These are phyloP conservation scores for Pelargonium fulgidum DNA, from an alignment of 441 rosid species.

Conservation along the genomic window DNA sequence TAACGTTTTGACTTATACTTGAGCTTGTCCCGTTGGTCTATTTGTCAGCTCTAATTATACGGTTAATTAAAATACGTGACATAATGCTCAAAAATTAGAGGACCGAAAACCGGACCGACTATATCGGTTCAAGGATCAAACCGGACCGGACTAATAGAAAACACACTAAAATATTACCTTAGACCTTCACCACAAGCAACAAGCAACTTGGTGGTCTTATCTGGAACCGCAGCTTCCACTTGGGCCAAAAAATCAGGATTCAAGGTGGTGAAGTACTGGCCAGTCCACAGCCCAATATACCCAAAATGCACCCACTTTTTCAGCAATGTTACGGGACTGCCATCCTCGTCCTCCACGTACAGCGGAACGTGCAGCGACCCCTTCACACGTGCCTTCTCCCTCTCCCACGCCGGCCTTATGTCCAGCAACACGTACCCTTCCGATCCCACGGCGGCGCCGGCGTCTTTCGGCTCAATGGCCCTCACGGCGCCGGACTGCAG, in stretches of 20 bases:
- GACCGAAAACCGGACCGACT: no score
- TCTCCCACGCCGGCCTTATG: conserved; percentile 78
- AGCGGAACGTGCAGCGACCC: conserved; percentile 77
- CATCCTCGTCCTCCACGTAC: conserved; percentile 62
- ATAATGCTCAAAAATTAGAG: no score
- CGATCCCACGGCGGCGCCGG: conserved; percentile 38
- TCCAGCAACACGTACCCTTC: conserved; percentile 62
- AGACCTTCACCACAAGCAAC: conserved; percentile 95
- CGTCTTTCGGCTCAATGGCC: conserved; percentile 57
- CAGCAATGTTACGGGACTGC: conserved; percentile 55
- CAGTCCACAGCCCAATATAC: conserved; percentile 87
- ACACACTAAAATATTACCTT: conserved; percentile 34
- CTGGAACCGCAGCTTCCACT: conserved; percentile 50
- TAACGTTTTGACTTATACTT: no score
- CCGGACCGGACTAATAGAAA: not conserved
- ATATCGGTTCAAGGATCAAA: no score
- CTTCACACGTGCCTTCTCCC: conserved; percentile 64
- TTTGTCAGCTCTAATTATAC: no score
- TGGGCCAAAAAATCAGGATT: conserved; percentile 51
- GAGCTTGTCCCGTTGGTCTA: no score
- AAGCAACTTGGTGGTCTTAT: conserved; percentile 53
- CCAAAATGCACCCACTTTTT: conserved; percentile 96
- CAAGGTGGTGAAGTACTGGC: conserved; percentile 65
- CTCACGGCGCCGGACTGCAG: conserved; percentile 54
- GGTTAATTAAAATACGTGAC: no score